phyloP scores from a whole-genome alignment of 805 yeast species.

The Candida cerambycidarum region DNA sequence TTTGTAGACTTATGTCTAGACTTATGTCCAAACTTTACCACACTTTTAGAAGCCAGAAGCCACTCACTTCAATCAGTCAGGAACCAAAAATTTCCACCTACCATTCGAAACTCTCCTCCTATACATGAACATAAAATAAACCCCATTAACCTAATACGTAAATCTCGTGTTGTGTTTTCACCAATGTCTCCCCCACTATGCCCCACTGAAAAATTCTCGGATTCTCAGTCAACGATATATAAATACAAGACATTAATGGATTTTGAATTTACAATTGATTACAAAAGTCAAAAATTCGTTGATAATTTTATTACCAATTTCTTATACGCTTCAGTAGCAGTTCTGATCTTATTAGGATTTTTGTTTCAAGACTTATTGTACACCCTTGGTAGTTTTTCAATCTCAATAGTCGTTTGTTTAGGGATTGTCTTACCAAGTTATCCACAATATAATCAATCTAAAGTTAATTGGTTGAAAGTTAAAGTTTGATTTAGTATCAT shows the following conservation, averaged over 20 bases:
- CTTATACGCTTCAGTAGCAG: slow-evolving; percentile 30
- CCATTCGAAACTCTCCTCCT: no score
- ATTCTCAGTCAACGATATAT: slow-evolving; percentile 3
- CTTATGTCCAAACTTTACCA: no score
- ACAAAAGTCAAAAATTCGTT: slow-evolving; percentile 51
- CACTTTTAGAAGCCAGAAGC: no score
- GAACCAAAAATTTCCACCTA: no score
- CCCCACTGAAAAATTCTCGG: slow-evolving; percentile 7
- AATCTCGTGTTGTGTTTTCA: no score
- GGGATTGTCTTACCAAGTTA: slow-evolving; percentile 55
- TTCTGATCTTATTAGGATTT: slow-evolving; percentile 51
- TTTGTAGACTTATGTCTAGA: no score
- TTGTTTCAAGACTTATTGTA: slow-evolving; percentile 43
- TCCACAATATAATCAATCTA: slow-evolving; percentile 51
- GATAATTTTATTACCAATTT: slow-evolving; percentile 25
- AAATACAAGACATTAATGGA: slow-evolving; percentile 8
- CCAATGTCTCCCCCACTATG: slow-evolving; percentile 3
- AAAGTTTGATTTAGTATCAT: slow-evolving; percentile 18
- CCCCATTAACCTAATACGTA: neutral
- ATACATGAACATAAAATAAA: no score
- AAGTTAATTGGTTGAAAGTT: slow-evolving; percentile 47
- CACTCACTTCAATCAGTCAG: no score
- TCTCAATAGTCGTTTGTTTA: slow-evolving; percentile 29
- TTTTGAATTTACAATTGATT: slow-evolving; percentile 46
- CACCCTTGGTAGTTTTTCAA: slow-evolving; percentile 39